phyloP scores from a whole-genome alignment of 2,329 filamentous ascomycete species.

The Parascedosporium putredinis region DNA sequence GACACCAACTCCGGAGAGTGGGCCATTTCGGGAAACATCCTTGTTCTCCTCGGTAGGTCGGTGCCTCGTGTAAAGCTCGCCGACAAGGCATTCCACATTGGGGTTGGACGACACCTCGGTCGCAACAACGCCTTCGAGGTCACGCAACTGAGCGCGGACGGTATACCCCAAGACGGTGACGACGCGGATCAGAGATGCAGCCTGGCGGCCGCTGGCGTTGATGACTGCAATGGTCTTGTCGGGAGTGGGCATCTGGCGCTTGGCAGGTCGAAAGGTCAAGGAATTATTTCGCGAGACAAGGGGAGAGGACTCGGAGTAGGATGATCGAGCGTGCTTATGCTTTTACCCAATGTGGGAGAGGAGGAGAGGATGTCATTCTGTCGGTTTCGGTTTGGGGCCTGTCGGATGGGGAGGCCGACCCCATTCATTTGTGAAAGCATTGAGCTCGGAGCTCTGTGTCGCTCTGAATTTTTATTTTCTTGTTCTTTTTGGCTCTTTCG shows the following conservation, averaged over 20 bases:
- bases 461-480: slow-evolving; percentile 1
- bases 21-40: slow-evolving; percentile 59
- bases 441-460: slow-evolving; percentile 4
- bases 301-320: slow-evolving; percentile 50
- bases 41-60: slow-evolving; percentile 31
- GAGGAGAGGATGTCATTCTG: slow-evolving; percentile 9
- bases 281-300: slow-evolving; percentile 49
- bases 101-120: slow-evolving; percentile 73
- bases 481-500: too few species aligned
- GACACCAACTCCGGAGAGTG: slow-evolving; percentile 53
- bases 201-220: slow-evolving; percentile 92
- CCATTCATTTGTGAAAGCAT: slow-evolving; percentile 24
- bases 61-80: slow-evolving; percentile 51
- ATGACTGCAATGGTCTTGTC: slow-evolving; percentile 85
- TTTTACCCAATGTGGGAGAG: slow-evolving; percentile 18
- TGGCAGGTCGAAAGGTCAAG: slow-evolving; percentile 48
- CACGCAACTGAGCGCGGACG: slow-evolving; percentile 85
- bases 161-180: slow-evolving; percentile 88
- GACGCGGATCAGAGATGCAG: slow-evolving; percentile 87
- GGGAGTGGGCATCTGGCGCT: slow-evolving; percentile 47
- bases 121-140: slow-evolving; percentile 76
- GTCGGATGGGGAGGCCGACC: slow-evolving; percentile 23
- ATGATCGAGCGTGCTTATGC: slow-evolving; percentile 52
- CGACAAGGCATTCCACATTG: slow-evolving; percentile 58
- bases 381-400: slow-evolving; percentile 13